These are phyloP conservation scores for Penicillium canescens DNA, from an alignment of 495 filamentous ascomycete genomes.

Conservation along the genomic window DNA sequence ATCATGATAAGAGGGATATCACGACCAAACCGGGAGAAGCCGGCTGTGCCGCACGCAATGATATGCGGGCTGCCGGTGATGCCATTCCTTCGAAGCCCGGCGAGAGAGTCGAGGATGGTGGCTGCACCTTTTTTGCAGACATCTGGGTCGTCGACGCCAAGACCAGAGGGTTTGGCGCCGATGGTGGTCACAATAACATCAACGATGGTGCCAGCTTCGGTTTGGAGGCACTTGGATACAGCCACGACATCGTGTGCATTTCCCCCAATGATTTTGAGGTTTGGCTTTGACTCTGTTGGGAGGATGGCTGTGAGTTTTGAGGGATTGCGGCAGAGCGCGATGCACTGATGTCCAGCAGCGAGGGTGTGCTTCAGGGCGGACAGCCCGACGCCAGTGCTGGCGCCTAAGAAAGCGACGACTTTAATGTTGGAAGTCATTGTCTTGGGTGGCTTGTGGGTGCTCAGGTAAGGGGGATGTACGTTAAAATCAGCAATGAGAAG, in stretches of 20 bases:
- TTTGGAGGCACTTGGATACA: conserved; percentile 37
- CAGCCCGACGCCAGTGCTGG: conserved; percentile 50
- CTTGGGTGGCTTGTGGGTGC: background rate
- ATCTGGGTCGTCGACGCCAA: conserved; percentile 50
- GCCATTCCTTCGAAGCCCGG: conserved; percentile 20
- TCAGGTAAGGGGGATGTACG: background rate
- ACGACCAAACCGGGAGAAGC: conserved; percentile 43
- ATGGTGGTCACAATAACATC: conserved; percentile 35
- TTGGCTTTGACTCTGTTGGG: conserved; percentile 24
- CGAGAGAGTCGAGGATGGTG: conserved; percentile 46
- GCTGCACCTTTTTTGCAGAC: conserved; percentile 54
- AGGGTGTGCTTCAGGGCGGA: conserved; percentile 51
- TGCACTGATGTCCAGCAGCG: conserved; percentile 46
- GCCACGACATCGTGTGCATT: conserved; percentile 47
- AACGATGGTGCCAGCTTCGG: conserved; percentile 20
- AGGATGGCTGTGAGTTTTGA: conserved; percentile 56
- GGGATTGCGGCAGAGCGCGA: conserved; percentile 60
- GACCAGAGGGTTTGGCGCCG: conserved; percentile 24
- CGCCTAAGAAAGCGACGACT: conserved; percentile 51
- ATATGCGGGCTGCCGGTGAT: conserved; percentile 40
- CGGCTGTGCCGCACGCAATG: conserved; percentile 54
- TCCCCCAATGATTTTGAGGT: conserved; percentile 53
- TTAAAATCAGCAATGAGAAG: too few species aligned
- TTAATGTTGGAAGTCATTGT: conserved; percentile 18
- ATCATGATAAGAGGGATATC: conserved; percentile 53